Base-by-base conservation (phyloP, 2,329 filamentous ascomycete species). In the Orbilia ellipsospora region DNA sequence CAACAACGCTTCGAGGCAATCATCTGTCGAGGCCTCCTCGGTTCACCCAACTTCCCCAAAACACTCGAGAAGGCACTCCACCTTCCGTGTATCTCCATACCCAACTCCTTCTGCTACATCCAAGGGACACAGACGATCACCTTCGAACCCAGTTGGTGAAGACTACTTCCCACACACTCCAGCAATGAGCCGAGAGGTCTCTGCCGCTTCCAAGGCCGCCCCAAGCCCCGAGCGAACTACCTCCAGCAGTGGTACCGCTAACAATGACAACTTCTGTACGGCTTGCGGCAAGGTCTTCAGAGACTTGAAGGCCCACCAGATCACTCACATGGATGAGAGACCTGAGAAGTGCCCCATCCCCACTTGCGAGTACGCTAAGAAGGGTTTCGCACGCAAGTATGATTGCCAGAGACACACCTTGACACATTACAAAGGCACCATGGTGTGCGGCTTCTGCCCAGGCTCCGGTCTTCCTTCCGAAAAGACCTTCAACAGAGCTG, bases 341-440 rank as follows among this genome's bases (percentile, higher is more conserved):
- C 94, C 94, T 0, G 93, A 97, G 82, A 97, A 97, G 84, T 97
- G 94, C 83, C 94, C 94, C 0, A 97, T 97, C 79, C 86, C 90
- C 70, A 95, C 90, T 0, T 97, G 94, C 85, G 93, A 96, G 80
- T 97, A 97, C 83, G 90, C 96, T 84, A 85, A 88, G 80, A 97
- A 97, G 83, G 94, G 94, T 2, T 97, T 97, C 81, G 93, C 94
- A 10, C 88, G 94, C 79, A 97, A 97, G 83, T 97, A 97, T 82
- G 94, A 97, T 85, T 96, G 96, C 87, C 97, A 97, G 84, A 86
- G 94, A 52, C 94, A 97, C 82, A 96, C 93, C 4, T 83, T 97
- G 77, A 97, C 94, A 4, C 94, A 97, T 82, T 97, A 97, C 87
- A 97, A 97, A 84, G 94, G 94, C 48, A 97, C 92, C 57, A 97